These are phyloP conservation scores for Acorus gramineus DNA, from an alignment of 106 monocot species.

Conservation along the genomic window DNA sequence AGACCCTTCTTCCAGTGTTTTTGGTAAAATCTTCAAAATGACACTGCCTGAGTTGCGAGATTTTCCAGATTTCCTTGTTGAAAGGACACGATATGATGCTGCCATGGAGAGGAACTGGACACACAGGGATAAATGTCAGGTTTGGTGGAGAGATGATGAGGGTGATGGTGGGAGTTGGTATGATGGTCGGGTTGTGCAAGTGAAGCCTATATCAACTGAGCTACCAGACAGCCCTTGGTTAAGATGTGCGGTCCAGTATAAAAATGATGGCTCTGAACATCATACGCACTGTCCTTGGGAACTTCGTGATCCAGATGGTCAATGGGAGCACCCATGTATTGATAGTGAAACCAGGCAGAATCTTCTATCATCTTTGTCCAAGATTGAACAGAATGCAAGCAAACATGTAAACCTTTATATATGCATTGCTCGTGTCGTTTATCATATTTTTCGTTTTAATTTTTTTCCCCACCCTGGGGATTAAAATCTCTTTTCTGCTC, in stretches of 20 bases:
- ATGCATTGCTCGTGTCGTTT: background rate
- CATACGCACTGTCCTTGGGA: conserved; percentile 96
- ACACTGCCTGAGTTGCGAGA: conserved; percentile 76
- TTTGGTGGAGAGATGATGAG: conserved; percentile 92
- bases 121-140: conserved; percentile 77
- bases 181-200: conserved; percentile 66
- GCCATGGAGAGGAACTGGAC: conserved; percentile 85
- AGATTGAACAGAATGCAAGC: conserved; percentile 39
- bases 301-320: conserved; percentile 56
- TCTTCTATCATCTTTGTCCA: conserved; percentile 39
- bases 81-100: conserved; percentile 63
- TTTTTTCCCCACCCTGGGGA: background rate
- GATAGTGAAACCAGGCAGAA: conserved; percentile 30
- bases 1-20: conserved; percentile 43
- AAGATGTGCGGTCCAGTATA: conserved; percentile 67
- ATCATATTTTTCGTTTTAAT: background rate
- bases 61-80: conserved; percentile 89
- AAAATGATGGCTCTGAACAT: conserved; percentile 55
- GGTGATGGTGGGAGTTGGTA: conserved; percentile 82
- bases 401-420: conserved; percentile 18
- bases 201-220: conserved; percentile 62
- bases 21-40: conserved; percentile 47
- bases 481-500: background rate
- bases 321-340: conserved; percentile 79
- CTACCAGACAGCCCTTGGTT: conserved; percentile 97